These are phyloP conservation scores for Lablab purpureus DNA, from an alignment of 306 rosid genomes.

Conservation along the genomic window DNA sequence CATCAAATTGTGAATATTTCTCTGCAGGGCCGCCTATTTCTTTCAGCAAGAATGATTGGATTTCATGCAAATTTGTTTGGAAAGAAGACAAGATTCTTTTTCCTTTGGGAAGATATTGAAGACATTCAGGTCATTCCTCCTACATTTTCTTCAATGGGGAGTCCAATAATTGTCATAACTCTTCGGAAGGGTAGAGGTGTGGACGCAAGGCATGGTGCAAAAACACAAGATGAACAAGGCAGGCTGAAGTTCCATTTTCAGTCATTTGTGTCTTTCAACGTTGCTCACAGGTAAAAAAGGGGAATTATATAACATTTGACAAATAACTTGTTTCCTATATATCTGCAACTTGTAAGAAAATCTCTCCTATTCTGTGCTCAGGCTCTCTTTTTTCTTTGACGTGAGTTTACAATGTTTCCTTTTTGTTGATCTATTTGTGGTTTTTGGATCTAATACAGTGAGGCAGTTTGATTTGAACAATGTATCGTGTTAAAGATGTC, in stretches of 20 bases:
- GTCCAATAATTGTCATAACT: slow-evolving; percentile 88
- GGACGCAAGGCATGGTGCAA: slow-evolving; percentile 96
- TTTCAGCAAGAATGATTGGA: slow-evolving; percentile 93
- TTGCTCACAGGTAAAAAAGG: slow-evolving; percentile 78
- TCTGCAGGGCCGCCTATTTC: slow-evolving; percentile 90
- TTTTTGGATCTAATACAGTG: slow-evolving; percentile 29
- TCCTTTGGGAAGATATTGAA: slow-evolving; percentile 99
- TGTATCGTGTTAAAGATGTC: slow-evolving; percentile 31
- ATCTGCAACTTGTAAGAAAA: neutral
- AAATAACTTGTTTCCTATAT: slow-evolving; percentile 30
- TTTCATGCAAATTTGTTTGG: slow-evolving; percentile 96
- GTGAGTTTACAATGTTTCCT: neutral
- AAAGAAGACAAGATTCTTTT: slow-evolving; percentile 82
- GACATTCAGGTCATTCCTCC: slow-evolving; percentile 83
- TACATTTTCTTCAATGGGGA: slow-evolving; percentile 93
- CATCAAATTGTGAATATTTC: slow-evolving; percentile 43
- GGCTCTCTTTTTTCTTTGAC: neutral
- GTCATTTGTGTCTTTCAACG: slow-evolving; percentile 89
- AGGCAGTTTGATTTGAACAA: slow-evolving; percentile 36
- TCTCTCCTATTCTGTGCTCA: slow-evolving; percentile 14
- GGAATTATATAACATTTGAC: slow-evolving; percentile 29
- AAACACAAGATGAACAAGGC: slow-evolving; percentile 87
- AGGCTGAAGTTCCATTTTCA: slow-evolving; percentile 96
- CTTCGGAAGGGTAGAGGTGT: slow-evolving; percentile 87
- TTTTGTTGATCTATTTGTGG: neutral